These are phyloP conservation scores for Entelexis paramagnoliae DNA, from an alignment of 1,139 yeast species.

Conservation along the genomic window DNA sequence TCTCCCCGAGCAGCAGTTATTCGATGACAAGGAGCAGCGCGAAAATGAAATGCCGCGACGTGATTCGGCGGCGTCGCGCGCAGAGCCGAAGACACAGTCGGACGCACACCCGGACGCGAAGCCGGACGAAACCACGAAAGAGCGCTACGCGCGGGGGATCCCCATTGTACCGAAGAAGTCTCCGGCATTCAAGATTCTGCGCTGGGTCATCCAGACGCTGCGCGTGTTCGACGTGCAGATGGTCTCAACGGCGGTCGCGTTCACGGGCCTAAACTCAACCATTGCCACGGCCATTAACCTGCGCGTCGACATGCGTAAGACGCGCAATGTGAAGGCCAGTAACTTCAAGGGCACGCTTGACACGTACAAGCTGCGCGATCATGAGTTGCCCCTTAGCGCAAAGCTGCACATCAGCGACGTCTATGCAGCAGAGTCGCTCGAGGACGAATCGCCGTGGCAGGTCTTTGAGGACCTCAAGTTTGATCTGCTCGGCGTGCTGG, in stretches of 20 bases:
- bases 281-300: constrained; percentile 28
- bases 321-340: constrained; percentile 23
- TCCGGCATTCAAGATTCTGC: constrained; percentile 9
- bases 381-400: constrained; percentile 28
- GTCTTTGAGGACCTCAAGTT: constrained; percentile 28
- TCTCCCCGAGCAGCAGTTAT: neutral
- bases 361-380: constrained; percentile 25
- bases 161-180: constrained; percentile 18
- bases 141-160: constrained; percentile 13
- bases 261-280: constrained; percentile 26
- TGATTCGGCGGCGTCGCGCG: no score
- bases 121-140: no score
- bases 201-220: constrained; percentile 27
- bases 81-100: no score
- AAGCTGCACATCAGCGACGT: constrained; percentile 27
- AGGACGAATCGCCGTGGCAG: constrained; percentile 29
- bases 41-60: neutral
- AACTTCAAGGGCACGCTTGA: constrained; percentile 33
- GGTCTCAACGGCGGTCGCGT: constrained; percentile 26
- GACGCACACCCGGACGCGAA: no score
- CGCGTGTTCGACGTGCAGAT: constrained; percentile 28
- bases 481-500: constrained; percentile 32
- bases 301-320: constrained; percentile 27
- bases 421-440: constrained; percentile 26
- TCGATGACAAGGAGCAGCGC: neutral